Base-by-base conservation (phyloP, 2,329 filamentous ascomycete genomes). In the Aspergillus phoenicis region DNA sequence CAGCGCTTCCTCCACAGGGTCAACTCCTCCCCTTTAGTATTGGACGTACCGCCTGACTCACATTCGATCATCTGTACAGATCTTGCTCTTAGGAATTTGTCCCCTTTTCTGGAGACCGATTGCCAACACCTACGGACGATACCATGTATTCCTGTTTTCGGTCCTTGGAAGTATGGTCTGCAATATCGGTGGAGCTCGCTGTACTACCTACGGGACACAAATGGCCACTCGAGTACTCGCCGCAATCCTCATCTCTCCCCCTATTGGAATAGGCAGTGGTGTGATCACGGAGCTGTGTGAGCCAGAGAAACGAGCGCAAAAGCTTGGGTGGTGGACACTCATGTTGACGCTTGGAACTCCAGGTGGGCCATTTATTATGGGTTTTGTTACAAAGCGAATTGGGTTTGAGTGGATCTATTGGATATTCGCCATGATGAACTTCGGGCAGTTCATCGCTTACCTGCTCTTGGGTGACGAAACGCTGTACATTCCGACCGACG, bases 371-470 rank as follows among this genome's bases (percentile, higher is more conserved):
- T 71, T 74, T 17, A 64, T 73, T 13, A 71, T 74, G 65, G 70
- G 71, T 0, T 73, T 74, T 45, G 83, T 86, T 1, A 78, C 79
- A 0, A 72, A 82, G 55, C 78, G 82, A 26, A 78, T 82, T 10
- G 81, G 82, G 0, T 84, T 83, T 45, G 74, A 82, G 8, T 86
- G 84, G 84, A 84, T 86, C 20, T 86, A 83, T 70, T 86, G 81
- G 79, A 80, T 82, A 30, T 76, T 85, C n/a, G 82, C 82, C 4
- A 85, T 86, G 36, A 80, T 80, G 62, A 86, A 87, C 64, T 81
- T 77, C 48, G 77, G 76, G 15, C 84, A 87, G 62, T 77, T 86
- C 60, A 62, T 85, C 30, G 71, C 81, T 2, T 86, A 86, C 67
- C 63, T 85, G 57, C 79, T 84, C 62, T 64, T 84, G 36, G 80